phyloP scores from a whole-genome alignment of 2,329 filamentous ascomycete species.

The Zarea fungicola region DNA sequence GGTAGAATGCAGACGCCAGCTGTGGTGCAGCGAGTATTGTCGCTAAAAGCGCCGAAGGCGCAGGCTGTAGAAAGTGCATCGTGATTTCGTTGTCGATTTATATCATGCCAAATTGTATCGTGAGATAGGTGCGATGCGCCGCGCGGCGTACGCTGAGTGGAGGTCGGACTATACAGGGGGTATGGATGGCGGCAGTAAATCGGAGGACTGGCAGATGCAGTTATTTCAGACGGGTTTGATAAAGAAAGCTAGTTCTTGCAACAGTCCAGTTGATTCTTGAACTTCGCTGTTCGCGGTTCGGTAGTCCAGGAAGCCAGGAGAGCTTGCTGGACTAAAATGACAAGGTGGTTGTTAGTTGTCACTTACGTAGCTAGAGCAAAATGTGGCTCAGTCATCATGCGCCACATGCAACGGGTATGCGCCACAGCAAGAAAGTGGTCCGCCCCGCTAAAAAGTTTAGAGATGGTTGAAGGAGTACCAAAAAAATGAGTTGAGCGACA shows the following conservation, averaged over 20 bases:
- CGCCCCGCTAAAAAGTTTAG: conserved; percentile 21
- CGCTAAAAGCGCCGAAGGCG: conserved; percentile 46
- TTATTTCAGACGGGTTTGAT: too few relatives aligned
- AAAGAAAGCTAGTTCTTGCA: too few relatives aligned
- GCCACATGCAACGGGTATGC: background rate
- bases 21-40: conserved; percentile 48
- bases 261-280: too few relatives aligned
- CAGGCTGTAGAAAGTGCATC: conserved; percentile 43
- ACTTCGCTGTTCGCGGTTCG: background rate
- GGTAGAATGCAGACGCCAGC: conserved; percentile 75
- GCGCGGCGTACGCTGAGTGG: conserved; percentile 1
- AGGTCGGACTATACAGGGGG: background rate
- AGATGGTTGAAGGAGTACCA: conserved; percentile 1
- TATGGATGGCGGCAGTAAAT: background rate
- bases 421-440: background rate
- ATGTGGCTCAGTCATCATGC: background rate
- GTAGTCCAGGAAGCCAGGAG: background rate
- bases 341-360: background rate
- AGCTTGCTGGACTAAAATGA: conserved; percentile 5
- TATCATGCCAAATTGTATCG: conserved; percentile 23
- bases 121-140: conserved; percentile 3
- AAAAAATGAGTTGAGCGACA: conserved; percentile 8
- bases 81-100: conserved; percentile 18
- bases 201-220: too few relatives aligned
- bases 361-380: background rate